A percentile compares a stretch with the other conserved stretches of the same genome.
phyloP scores from a whole-genome alignment of 768 basidiomycete species.

The Dentipellis sp. region DNA sequence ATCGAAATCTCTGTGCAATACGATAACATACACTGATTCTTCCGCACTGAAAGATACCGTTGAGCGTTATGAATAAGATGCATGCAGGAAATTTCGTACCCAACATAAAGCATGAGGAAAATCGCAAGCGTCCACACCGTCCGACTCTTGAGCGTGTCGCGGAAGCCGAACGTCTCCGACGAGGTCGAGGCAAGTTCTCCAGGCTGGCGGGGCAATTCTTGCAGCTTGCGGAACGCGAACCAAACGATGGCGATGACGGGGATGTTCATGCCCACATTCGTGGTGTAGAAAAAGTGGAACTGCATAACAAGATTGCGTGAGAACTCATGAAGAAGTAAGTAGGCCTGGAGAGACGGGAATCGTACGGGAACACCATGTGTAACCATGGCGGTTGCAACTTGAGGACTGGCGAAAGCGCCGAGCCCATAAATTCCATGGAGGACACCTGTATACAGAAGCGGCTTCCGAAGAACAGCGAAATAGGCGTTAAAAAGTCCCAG shows the following conservation, averaged over 20 bases:
- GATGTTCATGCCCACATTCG: conserved; percentile 18
- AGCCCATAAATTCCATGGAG: conserved; percentile 20
- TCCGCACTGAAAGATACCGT: not conserved
- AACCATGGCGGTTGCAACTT: conserved; percentile 17
- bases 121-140: conserved; percentile 20
- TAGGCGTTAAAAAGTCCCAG: conserved; percentile 17
- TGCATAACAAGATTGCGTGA: not conserved
- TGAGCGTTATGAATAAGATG: not conserved
- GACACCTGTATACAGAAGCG: conserved; percentile 18
- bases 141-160: conserved; percentile 15
- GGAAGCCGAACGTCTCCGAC: not conserved
- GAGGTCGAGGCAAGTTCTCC: not conserved
- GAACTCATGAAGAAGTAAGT: too few relatives aligned
- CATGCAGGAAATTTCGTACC: conserved; percentile 2
- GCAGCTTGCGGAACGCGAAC: conserved; percentile 17
- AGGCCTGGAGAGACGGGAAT: not conserved
- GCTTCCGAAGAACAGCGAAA: conserved; percentile 18
- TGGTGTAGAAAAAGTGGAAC: conserved; percentile 20
- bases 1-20: too few relatives aligned
- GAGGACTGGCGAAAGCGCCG: conserved; percentile 16
- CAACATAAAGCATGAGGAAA: conserved; percentile 21
- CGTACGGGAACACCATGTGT: conserved; percentile 16
- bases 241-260: conserved; percentile 15
- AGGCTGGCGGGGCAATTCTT: conserved; percentile 12
- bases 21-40: not conserved